Base-by-base conservation (phyloP, 495 filamentous ascomycete genomes). In the Daldinia childiae region DNA sequence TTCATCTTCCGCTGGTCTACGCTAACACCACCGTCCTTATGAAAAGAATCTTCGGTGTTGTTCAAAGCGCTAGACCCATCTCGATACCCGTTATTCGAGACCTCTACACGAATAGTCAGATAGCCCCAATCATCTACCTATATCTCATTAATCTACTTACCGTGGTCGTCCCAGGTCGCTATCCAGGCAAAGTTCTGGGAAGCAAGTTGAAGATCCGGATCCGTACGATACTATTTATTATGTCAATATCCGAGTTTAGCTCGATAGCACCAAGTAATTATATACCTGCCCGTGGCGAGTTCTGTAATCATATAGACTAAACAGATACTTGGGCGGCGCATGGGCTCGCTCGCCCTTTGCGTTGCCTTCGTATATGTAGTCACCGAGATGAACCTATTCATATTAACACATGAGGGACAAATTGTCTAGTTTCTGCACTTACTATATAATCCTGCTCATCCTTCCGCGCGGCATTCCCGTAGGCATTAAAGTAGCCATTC, bases 111-210 rank as follows among this genome's bases (percentile, higher is more conserved):
- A 17, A 36, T 12, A 19, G 36, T 76, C 8, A 71, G 63, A 14
- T 29, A 27, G 30, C 1, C 55, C 9, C 36, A 29, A 3, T 15
- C 19, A 15, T 1, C 15, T 52, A 43, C 3, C 30, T 17, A 9
- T 59, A 29, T 8, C 29, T 50, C 17, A 9, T 8, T 30, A 21
- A 3, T 29, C 19, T 19, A 55, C 72, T 8, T 67, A 77, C 72
- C 89, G 74, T 91, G 90, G 69, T 91, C 90, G 75, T 91, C 90
- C 90, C 90, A 92, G 9, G 90, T 88, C 4, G 87, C 79, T 63
- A 92, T 91, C 89, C 90, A 91, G 14, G 90, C 82, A 66, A 88
- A 90, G 29, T 82, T 80, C 67, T 86, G 82, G 74, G 89, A 85
- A 57, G 79, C 85, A 2, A 83, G 75, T n/a, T 84, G 72, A 4